Evolutionary conservation across 148 eudicot species (phyloP).

Genomic region (Nepenthes mirabilis): DNA sequence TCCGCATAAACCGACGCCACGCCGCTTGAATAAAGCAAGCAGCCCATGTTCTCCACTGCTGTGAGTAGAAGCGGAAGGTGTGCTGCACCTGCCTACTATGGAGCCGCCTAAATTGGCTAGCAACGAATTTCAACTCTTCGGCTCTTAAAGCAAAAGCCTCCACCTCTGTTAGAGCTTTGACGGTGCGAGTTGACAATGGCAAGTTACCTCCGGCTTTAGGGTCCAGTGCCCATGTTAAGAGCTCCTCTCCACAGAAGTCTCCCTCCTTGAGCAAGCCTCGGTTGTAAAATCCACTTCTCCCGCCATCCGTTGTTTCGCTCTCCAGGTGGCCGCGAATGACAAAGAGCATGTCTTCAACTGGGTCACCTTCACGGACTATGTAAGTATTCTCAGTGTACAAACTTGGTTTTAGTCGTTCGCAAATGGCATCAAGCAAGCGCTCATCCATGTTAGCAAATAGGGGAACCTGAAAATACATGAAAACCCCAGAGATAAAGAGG

Average conservation of each 20-base stretch:
- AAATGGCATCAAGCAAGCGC: constrained; percentile 29
- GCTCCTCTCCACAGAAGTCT: constrained; percentile 36
- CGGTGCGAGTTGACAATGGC: constrained; percentile 28
- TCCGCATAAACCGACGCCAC: constrained; percentile 25
- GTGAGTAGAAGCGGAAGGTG: constrained; percentile 31
- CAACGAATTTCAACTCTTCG: constrained; percentile 28
- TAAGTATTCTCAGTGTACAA: constrained; percentile 24
- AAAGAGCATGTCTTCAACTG: constrained; percentile 31
- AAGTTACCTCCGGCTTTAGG: constrained; percentile 27
- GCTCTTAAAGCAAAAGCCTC: constrained; percentile 31
- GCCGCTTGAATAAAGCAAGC: constrained; percentile 31
- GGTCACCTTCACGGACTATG: constrained; percentile 28
- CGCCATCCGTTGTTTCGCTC: constrained; percentile 32
- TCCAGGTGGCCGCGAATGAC: constrained; percentile 34
- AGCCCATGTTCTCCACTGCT: constrained; percentile 38
- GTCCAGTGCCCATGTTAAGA: constrained; percentile 31
- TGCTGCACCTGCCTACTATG: constrained; percentile 34
- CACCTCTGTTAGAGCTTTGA: constrained; percentile 28
- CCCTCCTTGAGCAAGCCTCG: constrained; percentile 26
- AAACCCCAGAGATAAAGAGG: neutral
- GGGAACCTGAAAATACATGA: constrained; percentile 17
- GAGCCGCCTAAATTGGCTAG: constrained; percentile 25
- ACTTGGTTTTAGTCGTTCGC: constrained; percentile 31
- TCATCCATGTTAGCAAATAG: constrained; percentile 33
- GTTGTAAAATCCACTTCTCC: constrained; percentile 32